Evolutionary conservation across 208 protist genomes (phyloP), one percentile per base, ranked within the genome.

Genomic region (Sergeia podlipaevii): DNA sequence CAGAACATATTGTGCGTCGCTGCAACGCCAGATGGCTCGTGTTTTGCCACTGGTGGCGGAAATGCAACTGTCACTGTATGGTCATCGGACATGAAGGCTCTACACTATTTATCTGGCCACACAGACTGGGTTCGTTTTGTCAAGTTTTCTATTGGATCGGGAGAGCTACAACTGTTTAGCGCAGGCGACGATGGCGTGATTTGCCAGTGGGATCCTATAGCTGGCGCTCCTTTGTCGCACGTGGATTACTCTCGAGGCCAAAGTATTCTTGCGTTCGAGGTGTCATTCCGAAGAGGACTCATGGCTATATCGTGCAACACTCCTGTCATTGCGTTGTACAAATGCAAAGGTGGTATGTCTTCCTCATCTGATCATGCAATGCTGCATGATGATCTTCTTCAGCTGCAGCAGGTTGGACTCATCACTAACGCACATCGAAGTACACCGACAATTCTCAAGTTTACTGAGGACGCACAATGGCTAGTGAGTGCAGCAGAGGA

Each of bases 71-170:
- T 89, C 4, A 87, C 80, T 0, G 72, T 89, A 7, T 91, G 81
- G 86, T 71, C 76, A 28, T 41, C 57, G 18, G 72, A 76, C 30
- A 63, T 90, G 55, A 49, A 68, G 38, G 62, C 65, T 0, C 24
- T 90, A 0, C 83, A 86, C 48, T 62, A 78, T 39, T 57, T 95
- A 21, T 29, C 54, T 0, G 84, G 80, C 17, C 84, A 95, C 72
- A 87, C 74, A 7, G 84, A 95, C 55, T 92, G 82, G 80, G 77
- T 95, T 1, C 75, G 77, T 15, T 90, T 83, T 65, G 80, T 95
- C 1, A 77, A 79, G 53, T 91, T 95, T 56, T 65, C 79, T 2
- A 70, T 51, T 11, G 57, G 57, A 6, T 56, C 47, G 21, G 41
- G 60, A 1, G 52, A 51, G 23, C 47, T 89, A 42, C 70, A 81